Evolutionary conservation across 179 eudicot genomes (phyloP).

Genomic region (Drosera spatulata): DNA sequence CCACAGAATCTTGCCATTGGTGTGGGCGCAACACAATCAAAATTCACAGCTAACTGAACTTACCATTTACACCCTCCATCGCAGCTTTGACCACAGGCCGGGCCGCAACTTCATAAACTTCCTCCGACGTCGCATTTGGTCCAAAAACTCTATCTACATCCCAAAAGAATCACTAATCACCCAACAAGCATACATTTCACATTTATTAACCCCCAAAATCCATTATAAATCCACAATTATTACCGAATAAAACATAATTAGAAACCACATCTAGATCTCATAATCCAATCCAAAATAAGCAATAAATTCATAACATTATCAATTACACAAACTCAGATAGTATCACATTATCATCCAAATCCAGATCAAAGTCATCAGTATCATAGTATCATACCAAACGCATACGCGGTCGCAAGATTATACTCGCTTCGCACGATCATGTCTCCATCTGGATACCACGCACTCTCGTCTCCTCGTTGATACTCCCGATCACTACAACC

Average conservation of each 20-base stretch:
- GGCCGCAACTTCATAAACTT: slow-evolving; percentile 92
- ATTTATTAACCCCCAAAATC: too few relatives aligned
- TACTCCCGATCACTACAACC: slow-evolving; percentile 68
- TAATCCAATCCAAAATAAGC: not conserved
- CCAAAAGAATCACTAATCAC: not conserved
- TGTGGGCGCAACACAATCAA: too few relatives aligned
- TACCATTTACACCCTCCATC: slow-evolving; percentile 98
- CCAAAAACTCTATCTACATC: slow-evolving; percentile 82
- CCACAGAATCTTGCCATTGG: too few relatives aligned
- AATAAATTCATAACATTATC: not conserved
- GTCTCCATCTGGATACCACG: slow-evolving; percentile 94
- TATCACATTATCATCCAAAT: too few relatives aligned
- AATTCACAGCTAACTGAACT: not conserved
- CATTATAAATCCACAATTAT: not conserved
- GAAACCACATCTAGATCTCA: not conserved
- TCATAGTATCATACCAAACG: slow-evolving; percentile 38
- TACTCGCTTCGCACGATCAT: slow-evolving; percentile 76
- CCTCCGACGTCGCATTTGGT: slow-evolving; percentile 59
- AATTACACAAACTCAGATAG: too few relatives aligned
- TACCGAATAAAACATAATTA: not conserved
- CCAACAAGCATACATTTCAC: not conserved
- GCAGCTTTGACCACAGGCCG: slow-evolving; percentile 95
- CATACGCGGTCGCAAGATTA: slow-evolving; percentile 82
- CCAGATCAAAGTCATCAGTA: not conserved
- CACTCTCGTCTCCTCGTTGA: slow-evolving; percentile 68